Conservation (phyloP, 371 early-diverging fungal species). For the Rhizopus sp. region DNA sequence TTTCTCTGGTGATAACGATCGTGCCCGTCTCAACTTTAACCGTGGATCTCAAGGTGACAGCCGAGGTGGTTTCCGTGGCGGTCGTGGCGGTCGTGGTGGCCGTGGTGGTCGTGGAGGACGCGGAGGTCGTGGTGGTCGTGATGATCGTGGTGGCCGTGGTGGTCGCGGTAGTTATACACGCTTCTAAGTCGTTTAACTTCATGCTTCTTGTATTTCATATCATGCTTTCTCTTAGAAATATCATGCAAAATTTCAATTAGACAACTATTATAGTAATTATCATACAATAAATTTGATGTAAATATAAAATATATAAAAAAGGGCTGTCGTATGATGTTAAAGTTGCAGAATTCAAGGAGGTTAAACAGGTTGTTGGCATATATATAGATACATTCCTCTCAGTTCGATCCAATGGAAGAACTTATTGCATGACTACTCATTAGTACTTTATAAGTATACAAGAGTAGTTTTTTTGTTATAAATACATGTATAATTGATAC, state of each 20-base stretch:
- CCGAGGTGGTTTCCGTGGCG: slow-evolving; percentile 19
- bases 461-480: too few species aligned
- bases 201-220: slow-evolving; percentile 19
- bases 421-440: too few species aligned
- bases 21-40: slow-evolving; percentile 39
- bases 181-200: slow-evolving; percentile 2
- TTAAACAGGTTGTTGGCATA: too few species aligned
- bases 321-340: too few species aligned
- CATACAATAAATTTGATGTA: too few species aligned
- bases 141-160: slow-evolving; percentile 16
- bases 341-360: too few species aligned
- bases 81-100: slow-evolving; percentile 22
- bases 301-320: too few species aligned
- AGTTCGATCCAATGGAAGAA: too few species aligned
- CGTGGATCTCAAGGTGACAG: slow-evolving; percentile 10
- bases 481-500: too few species aligned
- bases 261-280: too few species aligned
- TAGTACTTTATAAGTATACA: too few species aligned
- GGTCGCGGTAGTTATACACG: slow-evolving; percentile 33
- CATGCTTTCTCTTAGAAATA: slow-evolving; percentile 1
- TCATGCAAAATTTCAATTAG: slow-evolving; percentile 1
- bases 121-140: slow-evolving; percentile 17
- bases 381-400: too few species aligned
- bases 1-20: slow-evolving; percentile 54
- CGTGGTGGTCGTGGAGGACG: slow-evolving; percentile 21